Percentiles rank a stretch among this genome's conserved stretches.
These are phyloP conservation scores for Mycothermus thermophilus DNA, from an alignment of 495 filamentous ascomycete genomes.

Conservation along the genomic window DNA sequence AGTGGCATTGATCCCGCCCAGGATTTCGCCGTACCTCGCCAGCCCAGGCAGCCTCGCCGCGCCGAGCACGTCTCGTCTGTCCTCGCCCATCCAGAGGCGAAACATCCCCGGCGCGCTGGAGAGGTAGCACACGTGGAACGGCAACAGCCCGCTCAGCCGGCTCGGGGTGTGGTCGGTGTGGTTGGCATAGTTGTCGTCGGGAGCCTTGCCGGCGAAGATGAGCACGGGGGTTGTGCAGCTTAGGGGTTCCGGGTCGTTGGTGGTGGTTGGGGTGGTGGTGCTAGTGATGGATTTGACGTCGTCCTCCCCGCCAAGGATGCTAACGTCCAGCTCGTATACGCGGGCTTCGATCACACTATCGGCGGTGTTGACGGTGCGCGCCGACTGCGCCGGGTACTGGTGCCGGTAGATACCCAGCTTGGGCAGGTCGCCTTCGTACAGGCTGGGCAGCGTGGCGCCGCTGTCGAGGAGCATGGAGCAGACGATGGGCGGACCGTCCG, in stretches of 20 bases:
- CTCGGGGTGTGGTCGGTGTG: conserved; percentile 2
- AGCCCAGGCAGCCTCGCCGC: conserved; percentile 27
- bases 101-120: conserved; percentile 25
- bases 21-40: conserved; percentile 11
- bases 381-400: conserved; percentile 27
- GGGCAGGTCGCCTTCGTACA: conserved; percentile 23
- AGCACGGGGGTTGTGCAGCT: conserved; percentile 20
- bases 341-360: conserved; percentile 4
- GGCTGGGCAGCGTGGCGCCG: conserved; percentile 30
- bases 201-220: conserved; percentile 18
- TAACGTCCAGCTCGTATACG: conserved; percentile 31
- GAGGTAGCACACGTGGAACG: conserved; percentile 29
- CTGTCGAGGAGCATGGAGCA: conserved; percentile 27
- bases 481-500: conserved; percentile 6
- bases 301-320: conserved; percentile 14
- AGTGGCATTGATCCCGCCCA: no score
- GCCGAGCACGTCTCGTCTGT: conserved; percentile 32
- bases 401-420: conserved; percentile 19
- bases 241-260: conserved; percentile 8
- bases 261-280: not conserved
- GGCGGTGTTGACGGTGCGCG: conserved; percentile 15
- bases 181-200: not conserved
- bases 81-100: conserved; percentile 28
- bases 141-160: conserved; percentile 30
- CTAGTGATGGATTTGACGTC: conserved; percentile 3